A percentile compares a stretch with the other conserved stretches of the same genome.
Evolutionary conservation across 345 rosid species (phyloP).

Genomic region (Hibiscus trionum): DNA sequence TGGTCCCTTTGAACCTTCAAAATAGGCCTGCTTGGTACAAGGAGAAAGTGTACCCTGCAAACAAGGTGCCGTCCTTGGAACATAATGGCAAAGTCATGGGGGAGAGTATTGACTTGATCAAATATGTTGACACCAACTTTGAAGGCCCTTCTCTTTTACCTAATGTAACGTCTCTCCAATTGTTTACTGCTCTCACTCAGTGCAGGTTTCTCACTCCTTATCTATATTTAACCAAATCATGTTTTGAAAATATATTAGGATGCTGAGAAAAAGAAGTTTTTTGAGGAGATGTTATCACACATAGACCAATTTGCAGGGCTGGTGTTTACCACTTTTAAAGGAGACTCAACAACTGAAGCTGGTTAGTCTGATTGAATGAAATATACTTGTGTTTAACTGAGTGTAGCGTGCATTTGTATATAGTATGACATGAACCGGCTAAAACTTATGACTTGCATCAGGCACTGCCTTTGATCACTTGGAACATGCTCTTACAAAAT

Average conservation of each 20-base stretch:
- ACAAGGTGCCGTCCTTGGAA: conserved; percentile 93
- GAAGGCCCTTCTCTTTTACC: conserved; percentile 75
- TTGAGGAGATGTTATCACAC: conserved; percentile 53
- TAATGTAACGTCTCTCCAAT: conserved; percentile 29
- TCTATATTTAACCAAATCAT: not conserved
- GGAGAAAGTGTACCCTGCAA: conserved; percentile 68
- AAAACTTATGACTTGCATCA: conserved; percentile 20
- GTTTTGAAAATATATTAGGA: conserved; percentile 39
- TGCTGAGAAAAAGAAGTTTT: conserved; percentile 48
- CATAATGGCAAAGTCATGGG: conserved; percentile 82
- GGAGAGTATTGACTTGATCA: conserved; percentile 78
- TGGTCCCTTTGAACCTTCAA: conserved; percentile 24
- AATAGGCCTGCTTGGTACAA: conserved; percentile 85
- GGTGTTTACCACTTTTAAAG: conserved; percentile 48
- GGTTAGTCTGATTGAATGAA: conserved; percentile 28
- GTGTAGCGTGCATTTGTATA: not conserved
- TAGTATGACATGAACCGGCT: not conserved
- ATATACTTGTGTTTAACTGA: not conserved
- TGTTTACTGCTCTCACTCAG: not conserved
- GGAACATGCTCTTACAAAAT: conserved; percentile 58
- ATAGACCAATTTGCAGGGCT: conserved; percentile 38
- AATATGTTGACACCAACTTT: conserved; percentile 66
- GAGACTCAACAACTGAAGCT: conserved; percentile 44
- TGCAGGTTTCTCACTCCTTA: not conserved
- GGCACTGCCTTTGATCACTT: conserved; percentile 66